A percentile compares a stretch with the other conserved stretches of the same genome.
These are phyloP conservation scores for Aspergillus transmontanensis DNA, from an alignment of 2,329 filamentous ascomycete genomes.

Conservation along the genomic window DNA sequence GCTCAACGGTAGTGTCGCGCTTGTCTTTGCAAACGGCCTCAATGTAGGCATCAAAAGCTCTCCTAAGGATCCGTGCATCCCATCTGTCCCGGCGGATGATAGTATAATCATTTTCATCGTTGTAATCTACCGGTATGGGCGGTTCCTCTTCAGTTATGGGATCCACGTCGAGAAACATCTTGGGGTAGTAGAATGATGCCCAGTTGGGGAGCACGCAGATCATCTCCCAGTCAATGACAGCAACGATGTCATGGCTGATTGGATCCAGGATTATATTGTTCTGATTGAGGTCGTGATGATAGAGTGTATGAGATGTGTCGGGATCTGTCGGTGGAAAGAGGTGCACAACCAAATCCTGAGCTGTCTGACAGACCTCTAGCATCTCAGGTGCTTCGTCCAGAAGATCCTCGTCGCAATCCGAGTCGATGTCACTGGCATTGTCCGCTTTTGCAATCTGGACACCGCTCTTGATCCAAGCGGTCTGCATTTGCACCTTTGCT, in stretches of 20 bases:
- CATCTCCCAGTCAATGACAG: not conserved
- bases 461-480: not conserved
- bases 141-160: not conserved
- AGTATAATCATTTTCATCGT: not conserved
- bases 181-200: not conserved
- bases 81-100: not conserved
- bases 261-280: not conserved
- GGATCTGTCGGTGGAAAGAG: not conserved
- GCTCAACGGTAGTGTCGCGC: too few relatives aligned
- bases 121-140: not conserved
- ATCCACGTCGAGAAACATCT: not conserved
- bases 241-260: not conserved
- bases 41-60: not conserved
- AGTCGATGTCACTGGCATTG: not conserved
- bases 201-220: not conserved
- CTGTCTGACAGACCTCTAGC: not conserved
- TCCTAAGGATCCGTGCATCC: not conserved
- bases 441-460: not conserved
- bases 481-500: not conserved
- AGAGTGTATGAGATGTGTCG: not conserved
- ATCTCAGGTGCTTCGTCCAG: not conserved
- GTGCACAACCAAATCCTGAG: not conserved
- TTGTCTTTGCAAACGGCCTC: too few relatives aligned
- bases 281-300: not conserved
- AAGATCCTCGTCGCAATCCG: not conserved